phyloP scores from a whole-genome alignment of 108 stramenopile genomes.

The Licmophora abbreviata region DNA sequence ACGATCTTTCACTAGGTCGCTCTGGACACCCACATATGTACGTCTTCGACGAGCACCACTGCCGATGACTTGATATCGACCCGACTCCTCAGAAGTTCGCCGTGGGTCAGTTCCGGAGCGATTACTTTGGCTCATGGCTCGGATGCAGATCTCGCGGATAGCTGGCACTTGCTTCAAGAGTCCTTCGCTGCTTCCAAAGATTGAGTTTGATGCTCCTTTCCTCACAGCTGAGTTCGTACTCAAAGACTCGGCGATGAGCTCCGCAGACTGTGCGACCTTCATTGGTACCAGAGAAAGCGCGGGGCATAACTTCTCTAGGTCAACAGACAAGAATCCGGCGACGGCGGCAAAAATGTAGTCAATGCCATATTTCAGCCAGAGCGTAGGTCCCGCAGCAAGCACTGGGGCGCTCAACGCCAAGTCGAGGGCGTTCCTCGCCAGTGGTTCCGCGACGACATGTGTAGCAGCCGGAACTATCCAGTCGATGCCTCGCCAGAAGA shows the following conservation, averaged over 20 bases:
- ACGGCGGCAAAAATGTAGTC: constrained; percentile 75
- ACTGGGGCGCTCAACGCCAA: constrained; percentile 61
- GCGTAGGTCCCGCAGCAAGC: constrained; percentile 55
- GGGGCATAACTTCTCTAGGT: constrained; percentile 46
- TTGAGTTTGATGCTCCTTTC: constrained; percentile 11
- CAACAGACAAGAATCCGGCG: constrained; percentile 52
- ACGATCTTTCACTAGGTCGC: constrained; percentile 25
- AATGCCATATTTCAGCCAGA: constrained; percentile 74
- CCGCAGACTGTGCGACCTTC: constrained; percentile 55
- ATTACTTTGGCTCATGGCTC: constrained; percentile 3
- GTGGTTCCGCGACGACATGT: constrained; percentile 33
- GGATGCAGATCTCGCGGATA: constrained; percentile 34
- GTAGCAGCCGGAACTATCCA: constrained; percentile 47
- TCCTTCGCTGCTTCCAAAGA: too few relatives aligned
- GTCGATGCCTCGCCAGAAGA: constrained; percentile 71
- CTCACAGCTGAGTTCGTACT: constrained; percentile 12
- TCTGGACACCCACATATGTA: constrained; percentile 29
- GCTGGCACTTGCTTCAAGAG: constrained; percentile 11
- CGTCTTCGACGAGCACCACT: constrained; percentile 28
- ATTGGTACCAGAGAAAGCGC: constrained; percentile 59
- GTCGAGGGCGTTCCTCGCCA: constrained; percentile 44
- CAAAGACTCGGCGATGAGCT: constrained; percentile 48
- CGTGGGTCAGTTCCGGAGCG: neutral
- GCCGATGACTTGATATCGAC: constrained; percentile 33
- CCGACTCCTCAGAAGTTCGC: constrained; percentile 17